Evolutionary conservation across 371 early-diverging fungal species (phyloP), one percentile per base, ranked within the genome.

Genomic region (Mucor ambiguus): DNA sequence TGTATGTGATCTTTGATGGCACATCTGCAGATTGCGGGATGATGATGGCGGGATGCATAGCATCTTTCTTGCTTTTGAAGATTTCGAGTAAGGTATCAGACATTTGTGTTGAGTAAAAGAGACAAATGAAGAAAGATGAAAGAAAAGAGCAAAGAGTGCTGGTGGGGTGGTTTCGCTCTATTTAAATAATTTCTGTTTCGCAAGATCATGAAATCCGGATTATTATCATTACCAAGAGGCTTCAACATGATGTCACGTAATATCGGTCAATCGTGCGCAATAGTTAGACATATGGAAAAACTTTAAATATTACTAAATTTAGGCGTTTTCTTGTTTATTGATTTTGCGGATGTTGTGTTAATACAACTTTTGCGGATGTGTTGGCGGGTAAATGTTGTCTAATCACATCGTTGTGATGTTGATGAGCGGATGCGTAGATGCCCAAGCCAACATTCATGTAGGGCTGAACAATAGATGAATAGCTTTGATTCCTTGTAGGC

Each of bases 341-440:
- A 26, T 37, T 30, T 41, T 60, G 44, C 24, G n/a, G 38, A 26
- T 43, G 33, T 52, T 74, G 71, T 3, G 71, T 64, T 28, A 74
- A 44, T 49, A 67, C 35, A 10, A 67, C 73, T 24, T 56, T 63
- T 61, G 55, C 65, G n/a, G 58, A 61, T 16, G 65, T 62, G 14
- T 63, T 48, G 29, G 38, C 59, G 12, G 79, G 79, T 41, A 77
- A 62, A 63, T 82, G 83, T 41, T 78, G 80, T n/a, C 76, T 67
- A 22, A 82, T 82, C 1, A 82, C 83, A 71, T 82, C 83, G 26
- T 71, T 77, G 33, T 80, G 83, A 55, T 82, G 83, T 33, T 82
- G 83, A 58, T 82, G 83, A 1, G 83, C 83, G n/a, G 83, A 82
- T 18, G 83, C 83, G 68, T 82, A 82, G 9, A 82, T 78, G 18